Percentiles rank a stretch among this genome's conserved stretches.
phyloP scores from a whole-genome alignment of 176 grass and related monocot species.

The Bonia amplexicaulis region DNA sequence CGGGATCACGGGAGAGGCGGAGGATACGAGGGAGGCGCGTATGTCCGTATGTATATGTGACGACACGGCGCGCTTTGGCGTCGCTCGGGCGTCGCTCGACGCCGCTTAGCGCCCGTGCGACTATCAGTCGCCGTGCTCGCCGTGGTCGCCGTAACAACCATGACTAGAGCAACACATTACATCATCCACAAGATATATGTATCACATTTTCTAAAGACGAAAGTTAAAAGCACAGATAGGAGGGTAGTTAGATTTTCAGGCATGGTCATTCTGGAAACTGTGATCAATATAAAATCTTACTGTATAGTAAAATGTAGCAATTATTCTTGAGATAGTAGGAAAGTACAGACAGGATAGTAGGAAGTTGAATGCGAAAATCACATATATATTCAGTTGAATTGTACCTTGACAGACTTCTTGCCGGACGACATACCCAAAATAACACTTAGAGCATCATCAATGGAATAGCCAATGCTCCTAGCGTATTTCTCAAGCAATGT shows the following conservation, averaged over 20 bases:
- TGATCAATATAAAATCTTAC: neutral
- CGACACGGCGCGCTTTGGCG: too few relatives aligned
- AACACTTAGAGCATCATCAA: slow-evolving; percentile 74
- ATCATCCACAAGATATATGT: neutral
- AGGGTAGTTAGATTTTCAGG: neutral
- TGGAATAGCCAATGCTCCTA: slow-evolving; percentile 78
- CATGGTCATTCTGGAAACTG: neutral
- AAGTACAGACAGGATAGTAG: neutral
- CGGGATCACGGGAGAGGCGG: too few relatives aligned
- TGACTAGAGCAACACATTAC: neutral
- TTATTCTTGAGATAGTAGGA: neutral
- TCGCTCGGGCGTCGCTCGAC: too few relatives aligned
- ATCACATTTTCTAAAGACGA: neutral
- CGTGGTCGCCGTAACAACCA: too few relatives aligned
- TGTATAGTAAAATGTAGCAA: neutral
- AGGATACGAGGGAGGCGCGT: too few relatives aligned
- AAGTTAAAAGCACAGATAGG: neutral
- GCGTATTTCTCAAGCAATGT: slow-evolving; percentile 78
- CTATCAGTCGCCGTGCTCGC: too few relatives aligned
- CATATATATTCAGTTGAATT: neutral
- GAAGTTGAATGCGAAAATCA: slow-evolving; percentile 17
- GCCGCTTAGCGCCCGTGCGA: too few relatives aligned
- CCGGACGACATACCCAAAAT: slow-evolving; percentile 63
- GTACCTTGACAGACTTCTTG: slow-evolving; percentile 77
- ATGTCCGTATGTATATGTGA: too few relatives aligned